phyloP scores from a whole-genome alignment of 1,284 basidiomycete genomes.

The Salmacisia buchloeana region DNA sequence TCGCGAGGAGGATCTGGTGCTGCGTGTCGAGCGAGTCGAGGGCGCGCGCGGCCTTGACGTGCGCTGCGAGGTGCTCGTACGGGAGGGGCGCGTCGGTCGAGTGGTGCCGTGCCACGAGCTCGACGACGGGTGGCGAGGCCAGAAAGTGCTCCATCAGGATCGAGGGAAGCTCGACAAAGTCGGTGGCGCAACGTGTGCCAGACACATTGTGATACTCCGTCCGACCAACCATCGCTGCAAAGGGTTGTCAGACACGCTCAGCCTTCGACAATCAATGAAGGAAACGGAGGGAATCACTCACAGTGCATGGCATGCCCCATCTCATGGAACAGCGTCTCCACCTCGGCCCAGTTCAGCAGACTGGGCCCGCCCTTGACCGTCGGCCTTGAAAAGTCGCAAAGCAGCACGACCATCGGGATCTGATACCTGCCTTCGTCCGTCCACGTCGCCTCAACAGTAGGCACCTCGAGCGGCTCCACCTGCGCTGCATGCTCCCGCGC shows the following conservation, averaged over 20 bases:
- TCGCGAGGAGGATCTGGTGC: slow-evolving; percentile 81
- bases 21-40: slow-evolving; percentile 67
- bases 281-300: slow-evolving; percentile 55
- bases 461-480: slow-evolving; percentile 1
- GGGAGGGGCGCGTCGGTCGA: slow-evolving; percentile 65
- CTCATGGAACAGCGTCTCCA: slow-evolving; percentile 92
- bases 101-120: slow-evolving; percentile 65
- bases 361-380: slow-evolving; percentile 63
- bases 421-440: slow-evolving; percentile 58
- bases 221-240: slow-evolving; percentile 86
- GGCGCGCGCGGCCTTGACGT: slow-evolving; percentile 22
- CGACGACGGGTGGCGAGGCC: slow-evolving; percentile 72
- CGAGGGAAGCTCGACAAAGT: slow-evolving; percentile 95
- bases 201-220: slow-evolving; percentile 97
- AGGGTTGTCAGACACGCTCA: slow-evolving; percentile 11
- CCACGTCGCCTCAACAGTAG: not conserved
- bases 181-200: slow-evolving; percentile 95
- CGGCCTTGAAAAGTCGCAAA: slow-evolving; percentile 79
- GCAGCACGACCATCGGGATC: slow-evolving; percentile 80
- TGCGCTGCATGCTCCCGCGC: not conserved
- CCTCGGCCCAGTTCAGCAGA: slow-evolving; percentile 83
- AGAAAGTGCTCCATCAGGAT: slow-evolving; percentile 98
- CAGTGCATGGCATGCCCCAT: slow-evolving; percentile 99
- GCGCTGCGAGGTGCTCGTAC: slow-evolving; percentile 57
- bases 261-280: too few species aligned